Conservation (phyloP, 495 filamentous ascomycete species). For the Staphylotrichum longicolle region DNA sequence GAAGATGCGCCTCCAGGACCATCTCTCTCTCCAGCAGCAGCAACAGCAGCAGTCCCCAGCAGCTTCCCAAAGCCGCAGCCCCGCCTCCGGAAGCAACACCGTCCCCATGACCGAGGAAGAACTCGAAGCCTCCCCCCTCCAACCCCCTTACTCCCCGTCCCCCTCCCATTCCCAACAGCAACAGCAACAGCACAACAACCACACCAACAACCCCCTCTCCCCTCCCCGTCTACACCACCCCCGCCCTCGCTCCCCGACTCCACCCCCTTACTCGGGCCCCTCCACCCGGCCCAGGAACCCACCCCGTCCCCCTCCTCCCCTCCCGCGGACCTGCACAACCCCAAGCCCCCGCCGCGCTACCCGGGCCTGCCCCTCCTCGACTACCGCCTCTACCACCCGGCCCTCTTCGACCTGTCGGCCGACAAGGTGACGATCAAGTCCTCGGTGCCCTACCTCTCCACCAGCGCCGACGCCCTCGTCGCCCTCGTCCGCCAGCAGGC, state of each 20-base stretch:
- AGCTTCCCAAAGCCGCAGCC: slow-evolving; percentile 1
- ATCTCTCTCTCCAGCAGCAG: background rate
- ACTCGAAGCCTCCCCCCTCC: slow-evolving; percentile 13
- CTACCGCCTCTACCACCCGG: slow-evolving; percentile 51
- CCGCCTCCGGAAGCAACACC: slow-evolving; percentile 22
- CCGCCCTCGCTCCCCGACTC: slow-evolving; percentile 22
- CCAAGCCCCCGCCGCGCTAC: slow-evolving; percentile 28
- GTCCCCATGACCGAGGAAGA: slow-evolving; percentile 30
- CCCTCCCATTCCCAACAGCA: background rate
- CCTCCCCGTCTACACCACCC: slow-evolving; percentile 6
- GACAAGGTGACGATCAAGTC: slow-evolving; percentile 49
- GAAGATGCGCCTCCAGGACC: slow-evolving; percentile 12
- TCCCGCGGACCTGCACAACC: slow-evolving; percentile 21
- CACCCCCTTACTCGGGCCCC: slow-evolving; percentile 50
- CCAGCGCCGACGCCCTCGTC: slow-evolving; percentile 41
- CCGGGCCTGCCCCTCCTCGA: slow-evolving; percentile 50
- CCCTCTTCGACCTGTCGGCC: slow-evolving; percentile 45
- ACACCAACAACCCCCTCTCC: background rate
- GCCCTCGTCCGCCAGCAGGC: slow-evolving; percentile 46
- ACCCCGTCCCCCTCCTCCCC: slow-evolving; percentile 24
- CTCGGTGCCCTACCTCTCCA: slow-evolving; percentile 41
- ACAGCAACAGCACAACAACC: background rate
- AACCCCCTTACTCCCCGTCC: slow-evolving; percentile 1
- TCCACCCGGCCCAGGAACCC: slow-evolving; percentile 30
- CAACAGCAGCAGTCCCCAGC: background rate